Percentiles rank a stretch among this genome's conserved stretches.
These are phyloP conservation scores for Phaeosphaeriaceae sp. DNA, from an alignment of 2,329 filamentous ascomycete species.

Conservation along the genomic window DNA sequence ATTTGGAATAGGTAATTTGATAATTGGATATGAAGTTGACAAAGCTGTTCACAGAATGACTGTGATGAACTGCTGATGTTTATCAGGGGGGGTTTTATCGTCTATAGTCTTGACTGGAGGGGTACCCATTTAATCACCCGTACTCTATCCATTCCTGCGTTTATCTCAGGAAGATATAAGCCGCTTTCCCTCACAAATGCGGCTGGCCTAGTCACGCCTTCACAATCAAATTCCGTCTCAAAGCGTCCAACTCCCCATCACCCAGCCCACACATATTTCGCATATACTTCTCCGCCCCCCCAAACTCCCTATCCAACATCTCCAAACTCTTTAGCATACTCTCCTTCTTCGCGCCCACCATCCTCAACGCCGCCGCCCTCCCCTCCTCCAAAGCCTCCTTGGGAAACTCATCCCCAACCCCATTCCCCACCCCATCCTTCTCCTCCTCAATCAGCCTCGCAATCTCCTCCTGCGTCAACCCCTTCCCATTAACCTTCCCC, in stretches of 20 bases:
- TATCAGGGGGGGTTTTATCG: no score
- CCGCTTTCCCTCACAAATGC: background rate
- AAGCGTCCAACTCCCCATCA: constrained; percentile 59
- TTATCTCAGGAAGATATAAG: background rate
- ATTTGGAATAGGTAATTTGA: no score
- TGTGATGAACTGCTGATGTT: no score
- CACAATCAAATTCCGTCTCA: constrained; percentile 46
- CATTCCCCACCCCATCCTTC: constrained; percentile 22
- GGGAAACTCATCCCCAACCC: constrained; percentile 51
- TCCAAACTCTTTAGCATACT: constrained; percentile 60
- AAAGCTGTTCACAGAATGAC: no score
- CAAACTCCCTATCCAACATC: constrained; percentile 66
- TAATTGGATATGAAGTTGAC: no score
- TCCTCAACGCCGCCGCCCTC: constrained; percentile 38
- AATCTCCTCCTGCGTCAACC: constrained; percentile 56
- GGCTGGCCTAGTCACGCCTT: constrained; percentile 3
- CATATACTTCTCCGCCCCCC: constrained; percentile 69
- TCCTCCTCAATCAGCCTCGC: constrained; percentile 53
- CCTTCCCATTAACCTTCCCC: constrained; percentile 12
- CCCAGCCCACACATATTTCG: constrained; percentile 63
- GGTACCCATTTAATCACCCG: background rate
- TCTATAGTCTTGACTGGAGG: no score
- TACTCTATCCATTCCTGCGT: background rate
- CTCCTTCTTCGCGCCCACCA: constrained; percentile 51
- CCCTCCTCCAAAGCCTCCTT: constrained; percentile 29